Base-by-base conservation (phyloP, 768 basidiomycete species). In the Naematelia encephala region DNA sequence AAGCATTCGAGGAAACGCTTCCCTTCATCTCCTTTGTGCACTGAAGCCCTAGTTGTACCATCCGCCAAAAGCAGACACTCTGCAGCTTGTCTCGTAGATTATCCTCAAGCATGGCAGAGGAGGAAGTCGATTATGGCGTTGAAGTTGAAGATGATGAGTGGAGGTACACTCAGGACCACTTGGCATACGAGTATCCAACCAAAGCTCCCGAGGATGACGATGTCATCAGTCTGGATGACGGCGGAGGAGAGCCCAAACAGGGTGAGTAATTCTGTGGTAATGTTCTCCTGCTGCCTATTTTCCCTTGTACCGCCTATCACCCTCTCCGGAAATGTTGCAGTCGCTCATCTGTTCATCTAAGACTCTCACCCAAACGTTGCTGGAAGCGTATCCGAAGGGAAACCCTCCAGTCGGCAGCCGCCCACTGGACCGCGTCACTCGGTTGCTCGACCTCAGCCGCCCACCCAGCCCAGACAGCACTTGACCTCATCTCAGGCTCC, bases 91-190 rank as follows among this genome's bases (percentile, higher is more conserved):
- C n/a, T n/a, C n/a, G n/a, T 8, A 39, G 34, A 8, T 39, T 16
- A 39, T 8, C 34, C 8, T 39, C 16, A 8, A 16, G 8, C 34
- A 62, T 62, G 61, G 56, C 56, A 22, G 61, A 62, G 30, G 61
- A 62, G 21, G 56, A 58, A 47, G 61, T 62, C 22, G 61, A 62
- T 25, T 62, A 56, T 51, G 61, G 54, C 22, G 47, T 58, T 27
- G 56, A 58, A 34, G 34, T 39, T 8, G 34, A 39, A 16, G 34
- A 39, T 39, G 61, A 62, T 39, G 30, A 51, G 45, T 42, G 51
- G 45, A n/a, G 44, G 26, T 25, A 44, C 22, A 14, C 22, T 12
- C 22, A 27, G 3, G 14, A 39, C n/a, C 34, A 16, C 34, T 8
- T 39, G 8, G 25, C 21, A 30, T 23, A 29, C 25, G 51, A n/a